A percentile compares a stretch with the other conserved stretches of the same genome.
These are phyloP conservation scores for Zygosaccharomyces pseudobailii DNA, from an alignment of 1,139 yeast genomes.

Conservation along the genomic window DNA sequence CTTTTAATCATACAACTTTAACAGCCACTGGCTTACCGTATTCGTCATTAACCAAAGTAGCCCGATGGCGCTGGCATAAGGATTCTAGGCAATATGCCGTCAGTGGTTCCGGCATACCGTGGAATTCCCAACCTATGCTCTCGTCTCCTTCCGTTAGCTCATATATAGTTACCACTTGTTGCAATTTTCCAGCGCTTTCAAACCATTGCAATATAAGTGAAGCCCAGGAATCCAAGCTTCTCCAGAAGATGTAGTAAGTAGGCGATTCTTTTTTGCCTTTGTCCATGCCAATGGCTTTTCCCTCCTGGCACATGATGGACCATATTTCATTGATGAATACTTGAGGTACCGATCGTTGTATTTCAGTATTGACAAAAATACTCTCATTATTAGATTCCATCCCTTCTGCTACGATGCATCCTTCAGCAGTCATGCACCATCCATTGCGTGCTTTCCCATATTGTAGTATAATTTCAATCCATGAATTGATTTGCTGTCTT, in stretches of 20 bases:
- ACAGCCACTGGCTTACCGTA: slow-evolving; percentile 61
- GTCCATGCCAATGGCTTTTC: slow-evolving; percentile 29
- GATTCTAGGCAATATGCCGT: slow-evolving; percentile 53
- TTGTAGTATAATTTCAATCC: slow-evolving; percentile 52
- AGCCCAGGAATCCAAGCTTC: slow-evolving; percentile 74
- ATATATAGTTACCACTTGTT: slow-evolving; percentile 73
- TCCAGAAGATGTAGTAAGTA: slow-evolving; percentile 63
- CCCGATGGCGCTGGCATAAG: slow-evolving; percentile 63
- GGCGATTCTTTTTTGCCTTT: slow-evolving; percentile 20
- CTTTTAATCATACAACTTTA: slow-evolving; percentile 40
- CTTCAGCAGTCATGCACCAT: slow-evolving; percentile 44
- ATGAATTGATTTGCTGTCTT: slow-evolving; percentile 60
- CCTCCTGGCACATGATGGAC: slow-evolving; percentile 50
- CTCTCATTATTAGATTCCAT: slow-evolving; percentile 20
- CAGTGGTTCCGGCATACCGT: slow-evolving; percentile 55
- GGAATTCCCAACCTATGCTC: slow-evolving; percentile 52
- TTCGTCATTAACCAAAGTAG: slow-evolving; percentile 59
- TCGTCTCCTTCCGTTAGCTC: slow-evolving; percentile 68
- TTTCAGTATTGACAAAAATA: slow-evolving; percentile 30
- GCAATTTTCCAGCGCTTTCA: slow-evolving; percentile 71
- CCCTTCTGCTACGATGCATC: slow-evolving; percentile 38
- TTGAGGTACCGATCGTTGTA: slow-evolving; percentile 43
- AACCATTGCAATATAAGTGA: slow-evolving; percentile 55
- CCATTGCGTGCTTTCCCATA: slow-evolving; percentile 57
- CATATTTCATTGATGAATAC: slow-evolving; percentile 56